phyloP scores from a whole-genome alignment of 768 basidiomycete species.

The Boletus pseudopeckii region DNA sequence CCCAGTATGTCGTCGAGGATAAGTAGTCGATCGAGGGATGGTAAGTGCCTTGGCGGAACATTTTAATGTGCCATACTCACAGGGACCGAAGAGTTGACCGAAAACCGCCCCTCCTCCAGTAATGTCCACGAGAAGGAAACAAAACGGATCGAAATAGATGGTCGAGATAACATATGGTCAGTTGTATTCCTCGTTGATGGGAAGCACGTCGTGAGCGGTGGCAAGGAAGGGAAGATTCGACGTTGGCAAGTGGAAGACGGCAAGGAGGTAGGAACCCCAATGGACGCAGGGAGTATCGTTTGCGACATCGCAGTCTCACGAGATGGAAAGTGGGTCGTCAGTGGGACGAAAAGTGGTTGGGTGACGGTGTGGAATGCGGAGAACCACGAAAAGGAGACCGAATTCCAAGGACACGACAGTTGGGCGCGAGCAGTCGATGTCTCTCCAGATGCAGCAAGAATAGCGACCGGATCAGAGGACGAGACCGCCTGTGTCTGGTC shows the following conservation, averaged over 20 bases:
- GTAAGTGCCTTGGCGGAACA: too few species aligned
- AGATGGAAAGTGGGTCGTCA: neutral
- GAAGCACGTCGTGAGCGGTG: neutral
- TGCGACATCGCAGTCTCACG: neutral
- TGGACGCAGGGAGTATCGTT: too few species aligned
- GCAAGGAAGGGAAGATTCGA: too few species aligned
- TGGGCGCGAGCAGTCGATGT: neutral
- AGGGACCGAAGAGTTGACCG: neutral
- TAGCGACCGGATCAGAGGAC: neutral
- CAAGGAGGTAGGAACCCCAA: too few species aligned
- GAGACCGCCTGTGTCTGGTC: neutral
- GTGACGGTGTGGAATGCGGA: neutral
- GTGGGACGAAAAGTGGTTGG: too few species aligned
- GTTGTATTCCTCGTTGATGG: neutral
- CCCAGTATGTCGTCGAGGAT: too few species aligned
- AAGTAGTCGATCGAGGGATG: too few species aligned
- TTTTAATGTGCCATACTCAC: too few species aligned
- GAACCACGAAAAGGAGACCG: neutral
- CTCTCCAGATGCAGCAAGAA: neutral
- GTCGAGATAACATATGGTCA: neutral
- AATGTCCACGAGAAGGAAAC: neutral
- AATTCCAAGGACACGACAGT: neutral
- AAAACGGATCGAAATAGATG: neutral
- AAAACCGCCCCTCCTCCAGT: neutral
- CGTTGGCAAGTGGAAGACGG: too few species aligned